Evolutionary conservation across 1,284 basidiomycete species (phyloP), one percentile per base, ranked within the genome.

Genomic region (Bjerkandera adusta): DNA sequence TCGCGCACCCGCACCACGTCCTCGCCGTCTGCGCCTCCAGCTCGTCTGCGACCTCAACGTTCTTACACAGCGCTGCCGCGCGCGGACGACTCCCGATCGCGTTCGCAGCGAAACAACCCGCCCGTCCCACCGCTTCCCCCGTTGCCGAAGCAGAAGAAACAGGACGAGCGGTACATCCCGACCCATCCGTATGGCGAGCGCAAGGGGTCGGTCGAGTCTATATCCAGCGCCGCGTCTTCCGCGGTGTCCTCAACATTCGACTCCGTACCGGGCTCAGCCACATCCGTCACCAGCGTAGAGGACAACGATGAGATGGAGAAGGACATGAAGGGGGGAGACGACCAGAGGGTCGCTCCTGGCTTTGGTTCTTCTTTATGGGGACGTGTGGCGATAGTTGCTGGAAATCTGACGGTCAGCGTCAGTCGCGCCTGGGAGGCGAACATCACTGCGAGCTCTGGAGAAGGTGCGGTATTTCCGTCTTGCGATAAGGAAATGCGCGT

Each of bases 401-500:
- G 68, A 49, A 70, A 64, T 12, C 62, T 84, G n/a, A 79, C 72
- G 6, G 68, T 81, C 34, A 80, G 68, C 55, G 77, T 83, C 1
- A 71, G 73, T 59, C 76, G 78, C 57, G 78, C 78, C 20, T 81
- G 77, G 76, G 67, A 75, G 15, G 49, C 68, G 20, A 76, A 75
- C 44, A 58, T 77, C 26, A 51, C 63, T 8, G 62, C 63, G 7
- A 62, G 62, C 48, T 58, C 70, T 29, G 78, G 77, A 30, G 79
- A 81, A 76, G 72, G 81, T 79, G 48, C 50, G 63, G 54, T 34
- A 16, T 39, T 25, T 44, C 42, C 27, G 20, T 47, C 42, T 24
- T 43, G 27, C 21, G 44, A 49, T 25, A 15, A 5, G 15, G 15
- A 34, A 4, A 24, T 7, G 3, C 8, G 29, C 12, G 15, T 20